Evolutionary conservation across 2,329 filamentous ascomycete species (phyloP).

Genomic region (Lachnellula subtilissima): DNA sequence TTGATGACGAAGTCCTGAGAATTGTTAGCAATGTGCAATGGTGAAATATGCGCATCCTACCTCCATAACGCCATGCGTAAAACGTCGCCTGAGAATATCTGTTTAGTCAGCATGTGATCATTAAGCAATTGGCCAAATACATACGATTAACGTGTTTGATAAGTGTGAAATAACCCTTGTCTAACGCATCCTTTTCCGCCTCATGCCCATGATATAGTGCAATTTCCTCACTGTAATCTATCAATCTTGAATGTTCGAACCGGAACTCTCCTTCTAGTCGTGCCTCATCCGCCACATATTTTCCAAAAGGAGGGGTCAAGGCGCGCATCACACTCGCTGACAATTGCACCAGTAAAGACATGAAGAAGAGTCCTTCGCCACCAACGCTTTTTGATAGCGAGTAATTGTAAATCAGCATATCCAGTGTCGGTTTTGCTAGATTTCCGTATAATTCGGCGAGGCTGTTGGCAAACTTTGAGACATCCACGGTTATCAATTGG

Average conservation of each 20-base stretch:
- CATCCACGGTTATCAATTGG: conserved; percentile 93
- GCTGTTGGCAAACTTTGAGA: conserved; percentile 93
- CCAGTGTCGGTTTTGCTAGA: conserved; percentile 85
- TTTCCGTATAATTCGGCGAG: conserved; percentile 95
- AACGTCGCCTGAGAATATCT: conserved; percentile 76
- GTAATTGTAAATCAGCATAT: conserved; percentile 97
- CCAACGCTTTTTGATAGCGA: conserved; percentile 92
- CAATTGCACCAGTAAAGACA: conserved; percentile 88
- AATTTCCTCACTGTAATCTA: conserved; percentile 94
- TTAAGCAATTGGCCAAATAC: neutral
- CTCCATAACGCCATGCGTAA: conserved; percentile 99
- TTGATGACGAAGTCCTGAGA: conserved; percentile 87
- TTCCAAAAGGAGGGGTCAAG: conserved; percentile 91
- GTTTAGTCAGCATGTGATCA: conserved; percentile 28
- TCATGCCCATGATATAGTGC: conserved; percentile 89
- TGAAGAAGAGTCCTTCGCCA: conserved; percentile 90
- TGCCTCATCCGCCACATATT: conserved; percentile 95
- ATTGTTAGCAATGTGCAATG: neutral
- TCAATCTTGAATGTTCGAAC: conserved; percentile 88
- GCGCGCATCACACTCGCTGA: conserved; percentile 89
- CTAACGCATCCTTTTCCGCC: conserved; percentile 90
- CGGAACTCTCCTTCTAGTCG: conserved; percentile 92
- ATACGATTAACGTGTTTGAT: conserved; percentile 90
- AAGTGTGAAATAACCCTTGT: conserved; percentile 97
- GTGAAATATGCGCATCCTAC: conserved; percentile 10